Conservation (phyloP, 148 eudicot genomes). For the Chenopodium berlandieri region DNA sequence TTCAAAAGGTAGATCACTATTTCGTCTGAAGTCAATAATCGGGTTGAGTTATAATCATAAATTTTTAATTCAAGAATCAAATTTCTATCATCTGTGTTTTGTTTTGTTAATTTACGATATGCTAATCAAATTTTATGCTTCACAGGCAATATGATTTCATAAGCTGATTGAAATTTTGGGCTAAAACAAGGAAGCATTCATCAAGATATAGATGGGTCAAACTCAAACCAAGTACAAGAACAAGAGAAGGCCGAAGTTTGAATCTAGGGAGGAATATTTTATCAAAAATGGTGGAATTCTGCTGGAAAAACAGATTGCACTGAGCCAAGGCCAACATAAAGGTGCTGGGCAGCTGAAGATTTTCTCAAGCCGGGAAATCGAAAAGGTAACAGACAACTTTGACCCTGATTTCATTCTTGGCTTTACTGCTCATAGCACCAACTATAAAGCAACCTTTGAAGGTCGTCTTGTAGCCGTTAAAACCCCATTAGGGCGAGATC, state of each 20-base stretch:
- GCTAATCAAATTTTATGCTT: neutral
- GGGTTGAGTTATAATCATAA: too few relatives aligned
- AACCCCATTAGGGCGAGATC: neutral
- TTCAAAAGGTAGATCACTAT: too few relatives aligned
- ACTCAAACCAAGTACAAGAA: neutral
- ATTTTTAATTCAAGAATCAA: neutral
- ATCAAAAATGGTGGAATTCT: slow-evolving; percentile 22
- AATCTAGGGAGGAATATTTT: slow-evolving; percentile 19
- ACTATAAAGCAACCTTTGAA: slow-evolving; percentile 20
- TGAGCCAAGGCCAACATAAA: slow-evolving; percentile 18
- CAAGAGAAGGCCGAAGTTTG: slow-evolving; percentile 2
- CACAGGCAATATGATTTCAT: neutral
- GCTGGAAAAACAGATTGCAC: slow-evolving; percentile 25
- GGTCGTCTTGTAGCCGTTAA: slow-evolving; percentile 16
- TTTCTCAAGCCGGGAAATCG: slow-evolving; percentile 17
- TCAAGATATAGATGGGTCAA: slow-evolving; percentile 17
- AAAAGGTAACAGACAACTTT: slow-evolving; percentile 26
- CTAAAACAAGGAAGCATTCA: neutral
- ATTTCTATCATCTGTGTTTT: neutral
- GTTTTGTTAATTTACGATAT: too few relatives aligned
- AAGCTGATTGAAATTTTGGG: neutral
- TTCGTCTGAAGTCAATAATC: too few relatives aligned
- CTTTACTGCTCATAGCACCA: slow-evolving; percentile 6
- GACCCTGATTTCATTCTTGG: slow-evolving; percentile 15
- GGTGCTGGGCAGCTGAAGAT: slow-evolving; percentile 21